These are phyloP conservation scores for Aspergillus japonicus DNA, from an alignment of 2,329 filamentous ascomycete species.

Conservation along the genomic window DNA sequence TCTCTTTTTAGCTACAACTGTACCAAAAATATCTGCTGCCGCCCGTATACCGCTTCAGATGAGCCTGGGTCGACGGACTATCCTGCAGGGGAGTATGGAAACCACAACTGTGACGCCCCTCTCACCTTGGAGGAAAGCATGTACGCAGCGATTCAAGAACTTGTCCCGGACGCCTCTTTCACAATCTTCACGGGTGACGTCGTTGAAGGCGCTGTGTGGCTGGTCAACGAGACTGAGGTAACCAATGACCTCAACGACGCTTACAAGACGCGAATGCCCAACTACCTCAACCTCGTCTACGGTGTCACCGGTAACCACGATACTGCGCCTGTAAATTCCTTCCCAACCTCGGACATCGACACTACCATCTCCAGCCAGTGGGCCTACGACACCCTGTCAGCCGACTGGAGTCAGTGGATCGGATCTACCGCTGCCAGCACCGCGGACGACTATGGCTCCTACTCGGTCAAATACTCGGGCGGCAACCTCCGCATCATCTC, in stretches of 20 bases:
- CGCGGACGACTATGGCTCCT: conserved; percentile 48
- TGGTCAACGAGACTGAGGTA: conserved; percentile 36
- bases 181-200: conserved; percentile 61
- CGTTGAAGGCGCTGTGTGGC: conserved; percentile 51
- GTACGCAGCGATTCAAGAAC: conserved; percentile 41
- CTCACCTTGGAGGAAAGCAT: conserved; percentile 54
- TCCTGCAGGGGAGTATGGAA: conserved; percentile 54
- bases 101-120: conserved; percentile 55
- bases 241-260: conserved; percentile 43
- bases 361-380: conserved; percentile 48
- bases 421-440: conserved; percentile 37
- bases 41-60: conserved; percentile 50
- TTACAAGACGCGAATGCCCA: conserved; percentile 48
- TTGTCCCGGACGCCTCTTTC: conserved; percentile 48
- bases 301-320: conserved; percentile 59
- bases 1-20: conserved; percentile 42
- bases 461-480: conserved; percentile 49
- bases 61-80: conserved; percentile 40
- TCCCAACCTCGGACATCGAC: conserved; percentile 43
- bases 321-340: conserved; percentile 52
- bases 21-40: conserved; percentile 58
- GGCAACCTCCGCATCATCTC: conserved; percentile 57
- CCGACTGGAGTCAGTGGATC: conserved; percentile 53
- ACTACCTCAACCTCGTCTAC: conserved; percentile 47
- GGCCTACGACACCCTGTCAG: conserved; percentile 52